phyloP scores from a whole-genome alignment of 2,329 filamentous ascomycete genomes.

The Hypoxylon sp. region DNA sequence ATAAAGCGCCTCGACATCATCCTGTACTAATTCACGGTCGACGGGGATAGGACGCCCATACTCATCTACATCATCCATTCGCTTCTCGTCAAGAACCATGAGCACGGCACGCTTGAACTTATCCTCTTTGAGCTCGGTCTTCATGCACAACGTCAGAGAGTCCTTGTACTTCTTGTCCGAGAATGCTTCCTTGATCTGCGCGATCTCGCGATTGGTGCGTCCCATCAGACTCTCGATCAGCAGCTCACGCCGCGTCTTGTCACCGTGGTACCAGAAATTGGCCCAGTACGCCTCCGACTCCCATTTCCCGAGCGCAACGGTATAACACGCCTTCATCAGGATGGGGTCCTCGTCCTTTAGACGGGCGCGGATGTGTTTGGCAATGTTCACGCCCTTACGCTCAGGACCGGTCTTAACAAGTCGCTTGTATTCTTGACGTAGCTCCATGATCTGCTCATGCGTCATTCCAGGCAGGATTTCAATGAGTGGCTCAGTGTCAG shows the following conservation, averaged over 20 bases:
- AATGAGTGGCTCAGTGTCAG: slow-evolving; percentile 80
- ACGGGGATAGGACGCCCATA: slow-evolving; percentile 70
- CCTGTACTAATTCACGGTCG: slow-evolving; percentile 73
- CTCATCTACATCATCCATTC: slow-evolving; percentile 85
- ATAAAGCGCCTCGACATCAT: slow-evolving; percentile 81
- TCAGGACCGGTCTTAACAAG: slow-evolving; percentile 83
- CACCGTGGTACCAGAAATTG: slow-evolving; percentile 96
- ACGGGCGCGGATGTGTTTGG: slow-evolving; percentile 84
- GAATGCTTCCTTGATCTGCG: slow-evolving; percentile 88
- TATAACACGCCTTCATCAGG: slow-evolving; percentile 92
- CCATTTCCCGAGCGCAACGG: slow-evolving; percentile 89
- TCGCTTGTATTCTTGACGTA: slow-evolving; percentile 91
- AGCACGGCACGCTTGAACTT: slow-evolving; percentile 94
- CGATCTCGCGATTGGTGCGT: slow-evolving; percentile 87
- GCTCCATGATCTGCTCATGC: slow-evolving; percentile 87
- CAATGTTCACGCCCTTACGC: slow-evolving; percentile 84
- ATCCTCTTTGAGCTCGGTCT: slow-evolving; percentile 91
- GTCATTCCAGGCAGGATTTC: slow-evolving; percentile 87
- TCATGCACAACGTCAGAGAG: slow-evolving; percentile 86
- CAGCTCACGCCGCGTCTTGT: slow-evolving; percentile 86
- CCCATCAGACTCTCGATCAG: slow-evolving; percentile 96
- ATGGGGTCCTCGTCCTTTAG: slow-evolving; percentile 81
- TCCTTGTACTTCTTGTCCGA: slow-evolving; percentile 92
- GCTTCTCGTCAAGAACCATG: slow-evolving; percentile 82
- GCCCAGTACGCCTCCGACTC: slow-evolving; percentile 98